A percentile compares a stretch with the other conserved stretches of the same genome.
Conservation (phyloP, 306 rosid species). For the Vigna unguiculata region DNA sequence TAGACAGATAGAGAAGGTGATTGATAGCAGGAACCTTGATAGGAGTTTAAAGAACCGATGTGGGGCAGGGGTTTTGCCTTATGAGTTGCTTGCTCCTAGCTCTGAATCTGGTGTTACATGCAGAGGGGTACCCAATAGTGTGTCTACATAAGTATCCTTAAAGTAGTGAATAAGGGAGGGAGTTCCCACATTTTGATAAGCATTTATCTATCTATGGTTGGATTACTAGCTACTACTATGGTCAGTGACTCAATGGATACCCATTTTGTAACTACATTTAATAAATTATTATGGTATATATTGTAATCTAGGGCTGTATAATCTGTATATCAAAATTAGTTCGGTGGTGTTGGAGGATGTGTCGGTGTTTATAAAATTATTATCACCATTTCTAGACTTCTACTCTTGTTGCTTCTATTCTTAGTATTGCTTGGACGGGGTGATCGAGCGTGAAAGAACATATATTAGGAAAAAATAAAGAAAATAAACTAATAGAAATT, state of each 20-base stretch:
- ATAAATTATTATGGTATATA: background rate
- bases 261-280: slow-evolving; percentile 39
- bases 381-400: background rate
- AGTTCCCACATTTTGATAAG: slow-evolving; percentile 20
- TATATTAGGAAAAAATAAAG: too few relatives aligned
- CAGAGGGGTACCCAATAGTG: slow-evolving; percentile 96
- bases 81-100: slow-evolving; percentile 91
- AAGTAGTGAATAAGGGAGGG: slow-evolving; percentile 34
- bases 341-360: background rate
- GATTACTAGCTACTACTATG: slow-evolving; percentile 10
- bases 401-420: background rate
- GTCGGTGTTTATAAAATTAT: slow-evolving; percentile 8
- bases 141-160: slow-evolving; percentile 58
- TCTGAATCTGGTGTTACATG: slow-evolving; percentile 95
- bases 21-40: slow-evolving; percentile 71
- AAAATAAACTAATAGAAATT: too few relatives aligned
- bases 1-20: slow-evolving; percentile 73
- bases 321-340: slow-evolving; percentile 18
- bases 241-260: slow-evolving; percentile 19
- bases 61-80: slow-evolving; percentile 94
- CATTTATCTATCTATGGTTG: background rate
- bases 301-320: slow-evolving; percentile 33
- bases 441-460: too few relatives aligned
- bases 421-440: too few relatives aligned
- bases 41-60: slow-evolving; percentile 67